A percentile compares a stretch with the other conserved stretches of the same genome.
Conservation (phyloP, 169 alveolate species). For the Eimeria maxima region DNA sequence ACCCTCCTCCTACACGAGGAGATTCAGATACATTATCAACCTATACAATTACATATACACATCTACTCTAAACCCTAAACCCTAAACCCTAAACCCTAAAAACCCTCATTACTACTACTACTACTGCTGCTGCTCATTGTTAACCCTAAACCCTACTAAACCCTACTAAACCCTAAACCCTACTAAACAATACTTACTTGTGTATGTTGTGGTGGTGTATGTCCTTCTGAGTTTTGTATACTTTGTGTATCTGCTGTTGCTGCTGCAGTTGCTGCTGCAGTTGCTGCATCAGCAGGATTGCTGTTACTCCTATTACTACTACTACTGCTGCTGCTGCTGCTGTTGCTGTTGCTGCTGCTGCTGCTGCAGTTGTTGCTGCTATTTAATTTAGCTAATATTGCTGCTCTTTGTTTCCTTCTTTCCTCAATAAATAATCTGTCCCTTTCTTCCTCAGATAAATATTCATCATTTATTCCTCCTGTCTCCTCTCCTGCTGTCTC, state of each 20-base stretch:
- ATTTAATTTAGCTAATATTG: conserved; percentile 58
- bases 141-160: too few relatives aligned
- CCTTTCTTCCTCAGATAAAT: conserved; percentile 74
- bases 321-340: too few relatives aligned
- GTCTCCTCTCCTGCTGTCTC: conserved; percentile 1
- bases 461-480: neutral
- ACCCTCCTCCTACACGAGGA: too few relatives aligned
- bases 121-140: too few relatives aligned
- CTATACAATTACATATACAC: too few relatives aligned
- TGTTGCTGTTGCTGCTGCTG: conserved; percentile 41
- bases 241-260: too few relatives aligned
- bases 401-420: conserved; percentile 73
- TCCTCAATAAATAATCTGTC: conserved; percentile 78
- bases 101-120: too few relatives aligned
- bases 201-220: neutral
- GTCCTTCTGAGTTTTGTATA: neutral
- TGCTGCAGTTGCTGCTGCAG: too few relatives aligned
- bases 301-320: neutral
- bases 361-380: conserved; percentile 8
- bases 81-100: conserved; percentile 1
- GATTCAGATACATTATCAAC: too few relatives aligned
- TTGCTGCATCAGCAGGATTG: neutral
- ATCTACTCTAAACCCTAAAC: neutral
- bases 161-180: too few relatives aligned
- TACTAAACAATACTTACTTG: too few relatives aligned